These are phyloP conservation scores for Cyamopsis tetragonoloba DNA, from an alignment of 306 rosid species.

Conservation along the genomic window DNA sequence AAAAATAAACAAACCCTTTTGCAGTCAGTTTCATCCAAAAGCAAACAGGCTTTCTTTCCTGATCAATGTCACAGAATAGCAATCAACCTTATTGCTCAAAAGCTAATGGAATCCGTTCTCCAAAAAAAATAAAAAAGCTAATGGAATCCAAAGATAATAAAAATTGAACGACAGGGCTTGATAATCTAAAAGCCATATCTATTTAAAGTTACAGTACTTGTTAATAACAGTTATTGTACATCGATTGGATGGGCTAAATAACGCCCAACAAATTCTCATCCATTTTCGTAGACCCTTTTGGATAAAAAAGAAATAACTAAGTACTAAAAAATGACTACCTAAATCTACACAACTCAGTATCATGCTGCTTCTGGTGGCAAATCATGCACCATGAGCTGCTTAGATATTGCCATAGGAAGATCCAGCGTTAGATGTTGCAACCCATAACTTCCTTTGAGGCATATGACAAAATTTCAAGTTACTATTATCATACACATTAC, in stretches of 20 bases:
- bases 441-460: slow-evolving; percentile 48
- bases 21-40: background rate
- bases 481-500: slow-evolving; percentile 57
- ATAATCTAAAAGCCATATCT: slow-evolving; percentile 43
- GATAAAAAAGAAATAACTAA: slow-evolving; percentile 47
- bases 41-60: too few species aligned
- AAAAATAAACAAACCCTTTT: too few species aligned
- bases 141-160: background rate
- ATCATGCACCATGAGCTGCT: slow-evolving; percentile 55
- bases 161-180: slow-evolving; percentile 32
- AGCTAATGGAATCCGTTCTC: background rate
- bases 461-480: slow-evolving; percentile 64
- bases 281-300: slow-evolving; percentile 45
- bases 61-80: background rate
- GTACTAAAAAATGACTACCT: slow-evolving; percentile 83
- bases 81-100: slow-evolving; percentile 31
- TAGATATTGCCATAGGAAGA: slow-evolving; percentile 59
- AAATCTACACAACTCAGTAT: slow-evolving; percentile 71
- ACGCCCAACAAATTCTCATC: slow-evolving; percentile 58
- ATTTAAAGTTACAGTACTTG: slow-evolving; percentile 55
- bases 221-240: slow-evolving; percentile 66
- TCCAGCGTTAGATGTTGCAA: too few species aligned
- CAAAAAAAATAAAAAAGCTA: background rate
- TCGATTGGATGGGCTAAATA: slow-evolving; percentile 57
- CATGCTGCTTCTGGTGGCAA: slow-evolving; percentile 58